Conservation (phyloP, 306 rosid genomes). For the Mimosa pudica region DNA sequence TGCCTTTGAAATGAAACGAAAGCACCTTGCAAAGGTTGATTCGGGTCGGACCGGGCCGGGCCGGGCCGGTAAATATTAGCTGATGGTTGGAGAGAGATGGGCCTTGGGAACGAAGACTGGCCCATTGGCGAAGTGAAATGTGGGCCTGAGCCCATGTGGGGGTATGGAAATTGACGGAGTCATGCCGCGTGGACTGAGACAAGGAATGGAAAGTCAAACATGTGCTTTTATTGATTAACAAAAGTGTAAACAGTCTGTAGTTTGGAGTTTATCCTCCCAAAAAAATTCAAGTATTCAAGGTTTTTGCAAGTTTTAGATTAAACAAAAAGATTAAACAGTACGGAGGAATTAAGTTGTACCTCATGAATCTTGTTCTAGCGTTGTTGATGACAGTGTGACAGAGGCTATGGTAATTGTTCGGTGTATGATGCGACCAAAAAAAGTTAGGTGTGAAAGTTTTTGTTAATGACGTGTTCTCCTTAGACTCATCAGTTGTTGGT, state of each 20-base stretch:
- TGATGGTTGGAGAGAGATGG: not conserved
- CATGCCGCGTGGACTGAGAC: not conserved
- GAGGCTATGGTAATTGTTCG: too few relatives aligned
- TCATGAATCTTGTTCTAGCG: too few relatives aligned
- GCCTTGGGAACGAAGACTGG: not conserved
- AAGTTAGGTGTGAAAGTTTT: too few relatives aligned
- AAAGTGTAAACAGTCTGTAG: too few relatives aligned
- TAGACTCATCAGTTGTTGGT: too few relatives aligned
- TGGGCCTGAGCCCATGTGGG: not conserved
- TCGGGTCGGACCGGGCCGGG: too few relatives aligned
- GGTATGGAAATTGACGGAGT: not conserved
- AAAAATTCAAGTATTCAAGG: not conserved
- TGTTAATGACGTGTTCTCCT: too few relatives aligned
- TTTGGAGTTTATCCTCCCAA: too few relatives aligned
- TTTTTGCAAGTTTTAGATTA: not conserved
- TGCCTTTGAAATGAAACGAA: constrained; percentile 36
- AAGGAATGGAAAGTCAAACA: not conserved
- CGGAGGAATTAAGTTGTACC: too few relatives aligned
- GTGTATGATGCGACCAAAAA: too few relatives aligned
- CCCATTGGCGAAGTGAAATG: not conserved
- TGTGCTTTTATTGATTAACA: not conserved
- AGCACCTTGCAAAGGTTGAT: not conserved
- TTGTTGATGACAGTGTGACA: too few relatives aligned
- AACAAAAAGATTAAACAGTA: not conserved
- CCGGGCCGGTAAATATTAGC: not conserved